Evolutionary conservation across 2,329 filamentous ascomycete species (phyloP), one percentile per base, ranked within the genome.

Genomic region (Hypoxylon sp.): DNA sequence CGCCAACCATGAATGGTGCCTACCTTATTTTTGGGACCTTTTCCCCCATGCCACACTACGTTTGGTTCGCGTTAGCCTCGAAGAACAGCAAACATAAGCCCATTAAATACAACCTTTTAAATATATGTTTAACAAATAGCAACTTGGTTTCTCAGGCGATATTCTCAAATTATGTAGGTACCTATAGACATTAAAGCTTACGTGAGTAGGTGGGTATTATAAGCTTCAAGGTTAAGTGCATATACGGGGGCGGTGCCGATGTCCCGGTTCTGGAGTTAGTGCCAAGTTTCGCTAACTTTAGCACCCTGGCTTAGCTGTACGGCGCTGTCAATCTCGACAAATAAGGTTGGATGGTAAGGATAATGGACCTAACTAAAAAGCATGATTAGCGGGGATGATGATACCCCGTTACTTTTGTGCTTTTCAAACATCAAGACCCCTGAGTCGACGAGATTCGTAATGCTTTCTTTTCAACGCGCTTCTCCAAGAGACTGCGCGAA

Each of bases 211-310:
- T 10, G 39, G 39, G 5, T 37, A 13, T 17, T 44, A 37, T 37
- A 37, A 37, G 35, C 35, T n/a, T 14, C 14, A 44, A 22, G 19
- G 19, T 22, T 22, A 22, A 22, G 29, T 31, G 35, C n/a, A 39
- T 39, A n/a, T 14, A 9, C 24, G 19, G 52, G 22, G 22, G 29
- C 33, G 58, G 54, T 69, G 67, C 67, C 67, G 67, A 66, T 42
- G 33, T n/a, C 58, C 67, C 63, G 67, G 67, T 66, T 46, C 39
- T 31, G 39, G 33, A 53, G 37, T 26, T 69, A 33, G 31, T 53
- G 67, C 58, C 59, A 60, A 66, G 63, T n/a, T 19, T 33, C 26
- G 31, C 46, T 47, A 33, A 44, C 47, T 37, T 31, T 29, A 57
- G 22, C 50, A 31, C 31, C 63, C 55, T 26, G 48, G 63, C 47